Percentiles rank a stretch among this genome's conserved stretches.
Evolutionary conservation across 2,329 filamentous ascomycete species (phyloP).

Genomic region (Botrytis tulipae): DNA sequence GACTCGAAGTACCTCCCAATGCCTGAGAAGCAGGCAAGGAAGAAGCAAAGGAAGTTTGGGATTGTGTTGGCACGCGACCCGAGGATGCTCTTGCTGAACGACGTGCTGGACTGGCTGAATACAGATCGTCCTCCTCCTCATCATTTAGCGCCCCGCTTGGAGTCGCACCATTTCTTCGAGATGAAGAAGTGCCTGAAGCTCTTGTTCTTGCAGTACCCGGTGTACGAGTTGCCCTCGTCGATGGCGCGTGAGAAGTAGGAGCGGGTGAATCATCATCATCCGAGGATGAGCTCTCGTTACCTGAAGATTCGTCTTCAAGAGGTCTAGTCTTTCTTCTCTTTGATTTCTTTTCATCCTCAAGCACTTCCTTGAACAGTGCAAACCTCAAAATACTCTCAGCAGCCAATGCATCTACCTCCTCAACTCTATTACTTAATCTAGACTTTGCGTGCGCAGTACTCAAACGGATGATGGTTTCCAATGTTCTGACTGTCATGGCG

Average conservation of each 20-base stretch:
- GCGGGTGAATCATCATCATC: slow-evolving; percentile 35
- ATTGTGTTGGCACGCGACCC: slow-evolving; percentile 28
- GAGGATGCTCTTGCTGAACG: slow-evolving; percentile 22
- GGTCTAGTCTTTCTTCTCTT: slow-evolving; percentile 71
- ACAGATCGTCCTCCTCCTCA: slow-evolving; percentile 44
- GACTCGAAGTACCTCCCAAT: slow-evolving; percentile 34
- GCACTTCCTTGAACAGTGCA: slow-evolving; percentile 94
- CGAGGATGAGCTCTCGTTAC: slow-evolving; percentile 57
- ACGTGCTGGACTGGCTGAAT: slow-evolving; percentile 37
- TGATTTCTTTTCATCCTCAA: slow-evolving; percentile 76
- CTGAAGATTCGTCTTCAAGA: slow-evolving; percentile 56
- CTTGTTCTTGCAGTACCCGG: slow-evolving; percentile 39
- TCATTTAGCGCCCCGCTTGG: slow-evolving; percentile 23
- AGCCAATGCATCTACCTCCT: slow-evolving; percentile 82
- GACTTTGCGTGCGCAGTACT: slow-evolving; percentile 95
- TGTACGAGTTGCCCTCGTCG: slow-evolving; percentile 38
- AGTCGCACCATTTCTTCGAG: slow-evolving; percentile 34
- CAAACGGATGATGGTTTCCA: slow-evolving; percentile 97
- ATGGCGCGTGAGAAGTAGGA: slow-evolving; percentile 28
- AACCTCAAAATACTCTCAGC: slow-evolving; percentile 91
- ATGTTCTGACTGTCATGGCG: slow-evolving; percentile 92
- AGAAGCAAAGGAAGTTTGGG: slow-evolving; percentile 44
- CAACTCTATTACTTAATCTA: slow-evolving; percentile 80
- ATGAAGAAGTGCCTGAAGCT: slow-evolving; percentile 23
- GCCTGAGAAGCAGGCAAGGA: slow-evolving; percentile 40